Conservation (phyloP, 176 grass and related monocot species). For the Carex littledalei region DNA sequence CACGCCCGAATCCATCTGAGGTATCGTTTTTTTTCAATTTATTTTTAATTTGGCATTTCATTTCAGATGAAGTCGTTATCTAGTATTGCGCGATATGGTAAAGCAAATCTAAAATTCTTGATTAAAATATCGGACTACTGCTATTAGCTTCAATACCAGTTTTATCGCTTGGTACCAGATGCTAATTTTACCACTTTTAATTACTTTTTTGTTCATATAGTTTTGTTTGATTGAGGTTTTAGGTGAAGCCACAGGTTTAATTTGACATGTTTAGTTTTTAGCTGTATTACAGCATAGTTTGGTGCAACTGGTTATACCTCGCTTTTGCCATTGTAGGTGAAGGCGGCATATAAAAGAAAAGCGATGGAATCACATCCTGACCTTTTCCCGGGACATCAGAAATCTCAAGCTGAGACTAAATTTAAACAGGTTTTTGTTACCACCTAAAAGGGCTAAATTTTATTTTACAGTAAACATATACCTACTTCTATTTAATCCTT, state of each 20-base stretch:
- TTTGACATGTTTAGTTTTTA: not conserved
- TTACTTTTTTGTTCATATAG: not conserved
- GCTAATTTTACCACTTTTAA: not conserved
- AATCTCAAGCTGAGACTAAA: slow-evolving; percentile 62
- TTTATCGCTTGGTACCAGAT: not conserved
- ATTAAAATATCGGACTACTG: not conserved
- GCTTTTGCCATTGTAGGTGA: slow-evolving; percentile 40
- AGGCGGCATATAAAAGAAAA: slow-evolving; percentile 74
- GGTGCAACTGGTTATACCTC: not conserved
- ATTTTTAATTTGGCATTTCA: too few species aligned
- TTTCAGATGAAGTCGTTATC: not conserved
- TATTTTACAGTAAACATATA: not conserved
- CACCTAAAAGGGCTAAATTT: not conserved
- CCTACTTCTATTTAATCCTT: not conserved
- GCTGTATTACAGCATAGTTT: not conserved
- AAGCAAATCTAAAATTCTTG: not conserved
- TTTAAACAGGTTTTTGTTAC: slow-evolving; percentile 57
- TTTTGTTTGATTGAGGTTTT: not conserved
- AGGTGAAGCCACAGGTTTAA: not conserved
- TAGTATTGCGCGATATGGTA: not conserved
- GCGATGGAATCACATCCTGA: slow-evolving; percentile 70
- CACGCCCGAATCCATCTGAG: slow-evolving; percentile 47
- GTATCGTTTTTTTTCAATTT: slow-evolving; percentile 13
- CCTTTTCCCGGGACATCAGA: slow-evolving; percentile 48
- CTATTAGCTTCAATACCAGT: not conserved